Evolutionary conservation across 768 basidiomycete genomes (phyloP).

Genomic region (Tricholoma matsutake): DNA sequence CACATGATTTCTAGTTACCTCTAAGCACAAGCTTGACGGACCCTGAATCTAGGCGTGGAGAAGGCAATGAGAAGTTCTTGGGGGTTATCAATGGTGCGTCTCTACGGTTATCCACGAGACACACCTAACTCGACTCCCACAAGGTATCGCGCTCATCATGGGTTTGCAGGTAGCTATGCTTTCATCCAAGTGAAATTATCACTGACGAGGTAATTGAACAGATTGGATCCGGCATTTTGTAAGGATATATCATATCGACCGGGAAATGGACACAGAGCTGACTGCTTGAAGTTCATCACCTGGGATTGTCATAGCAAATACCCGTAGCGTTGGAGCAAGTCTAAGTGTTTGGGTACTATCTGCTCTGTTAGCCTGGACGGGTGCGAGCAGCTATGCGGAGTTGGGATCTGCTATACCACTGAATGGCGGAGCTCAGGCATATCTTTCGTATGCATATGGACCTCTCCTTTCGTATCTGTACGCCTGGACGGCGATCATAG

Average conservation of each 20-base stretch:
- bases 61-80: constrained; percentile 66
- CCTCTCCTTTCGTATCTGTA: constrained; percentile 88
- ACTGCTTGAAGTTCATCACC: constrained; percentile 72
- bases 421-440: constrained; percentile 71
- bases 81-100: constrained; percentile 70
- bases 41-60: constrained; percentile 47
- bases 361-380: constrained; percentile 91
- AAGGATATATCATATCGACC: constrained; percentile 19
- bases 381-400: constrained; percentile 92
- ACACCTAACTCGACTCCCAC: neutral
- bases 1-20: constrained; percentile 41
- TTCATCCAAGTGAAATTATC: neutral
- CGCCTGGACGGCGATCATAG: constrained; percentile 92
- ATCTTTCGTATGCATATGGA: constrained; percentile 86
- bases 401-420: constrained; percentile 86
- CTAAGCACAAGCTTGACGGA: constrained; percentile 76
- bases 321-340: constrained; percentile 87
- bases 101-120: neutral
- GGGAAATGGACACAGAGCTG: neutral
- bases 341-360: constrained; percentile 80
- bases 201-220: constrained; percentile 20
- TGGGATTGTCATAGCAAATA: constrained; percentile 87
- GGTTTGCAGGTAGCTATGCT: constrained; percentile 63
- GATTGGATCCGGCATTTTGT: constrained; percentile 97
- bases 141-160: constrained; percentile 84